phyloP scores from a whole-genome alignment of 2,329 filamentous ascomycete species.

The Trichoderma koningii region DNA sequence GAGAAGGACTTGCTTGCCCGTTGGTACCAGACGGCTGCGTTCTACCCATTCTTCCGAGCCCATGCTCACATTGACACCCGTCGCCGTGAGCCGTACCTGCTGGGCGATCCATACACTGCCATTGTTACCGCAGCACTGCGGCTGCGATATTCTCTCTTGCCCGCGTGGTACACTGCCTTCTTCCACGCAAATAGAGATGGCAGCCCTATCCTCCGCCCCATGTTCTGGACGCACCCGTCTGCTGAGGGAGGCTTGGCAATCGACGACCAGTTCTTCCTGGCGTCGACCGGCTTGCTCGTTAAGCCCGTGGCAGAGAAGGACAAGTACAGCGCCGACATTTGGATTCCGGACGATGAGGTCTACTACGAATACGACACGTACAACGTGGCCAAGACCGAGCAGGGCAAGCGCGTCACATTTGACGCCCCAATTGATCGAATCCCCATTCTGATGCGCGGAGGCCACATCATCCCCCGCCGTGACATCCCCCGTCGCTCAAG shows the following conservation, averaged over 20 bases:
- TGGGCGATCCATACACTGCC: conserved; percentile 77
- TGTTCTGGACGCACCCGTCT: conserved; percentile 87
- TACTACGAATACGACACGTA: conserved; percentile 98
- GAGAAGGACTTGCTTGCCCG: conserved; percentile 86
- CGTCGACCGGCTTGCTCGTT: conserved; percentile 82
- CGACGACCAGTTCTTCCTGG: conserved; percentile 92
- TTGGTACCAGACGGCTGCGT: conserved; percentile 96
- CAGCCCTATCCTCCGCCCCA: conserved; percentile 83
- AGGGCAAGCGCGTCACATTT: conserved; percentile 69
- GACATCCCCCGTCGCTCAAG: conserved; percentile 84
- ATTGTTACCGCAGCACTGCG: conserved; percentile 88
- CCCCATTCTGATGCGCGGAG: conserved; percentile 88
- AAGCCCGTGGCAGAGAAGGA: conserved; percentile 86
- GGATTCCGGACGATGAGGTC: conserved; percentile 82
- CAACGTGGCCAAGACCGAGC: conserved; percentile 67
- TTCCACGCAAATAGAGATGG: conserved; percentile 82
- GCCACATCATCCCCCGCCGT: conserved; percentile 87
- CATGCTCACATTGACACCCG: conserved; percentile 97
- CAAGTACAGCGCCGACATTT: conserved; percentile 72
- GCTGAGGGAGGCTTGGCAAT: conserved; percentile 86
- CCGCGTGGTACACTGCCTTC: conserved; percentile 97
- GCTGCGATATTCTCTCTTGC: conserved; percentile 84
- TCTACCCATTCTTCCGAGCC: conserved; percentile 97
- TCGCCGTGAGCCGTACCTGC: conserved; percentile 88
- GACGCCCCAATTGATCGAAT: conserved; percentile 81